Base-by-base conservation (phyloP, 2,329 filamentous ascomycete species). In the Sclerotinia borealis region DNA sequence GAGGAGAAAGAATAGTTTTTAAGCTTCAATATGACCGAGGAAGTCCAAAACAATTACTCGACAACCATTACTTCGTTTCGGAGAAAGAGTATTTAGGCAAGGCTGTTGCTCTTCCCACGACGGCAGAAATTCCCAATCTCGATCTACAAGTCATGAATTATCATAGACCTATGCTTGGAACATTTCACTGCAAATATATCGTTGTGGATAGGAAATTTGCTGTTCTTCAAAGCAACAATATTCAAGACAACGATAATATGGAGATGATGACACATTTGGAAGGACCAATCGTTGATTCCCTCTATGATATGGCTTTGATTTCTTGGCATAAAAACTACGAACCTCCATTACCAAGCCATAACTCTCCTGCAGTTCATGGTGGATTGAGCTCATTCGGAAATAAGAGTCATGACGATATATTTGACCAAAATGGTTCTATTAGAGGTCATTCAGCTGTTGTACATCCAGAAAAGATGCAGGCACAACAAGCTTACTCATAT, bases 221-320 rank as follows among this genome's bases (percentile, higher is more conserved):
- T 0, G 77, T 90, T 1, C 73, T 93, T 1, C 87, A 90, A 75
- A 92, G 89, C 76, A 92, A 92, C 73, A 93, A 93, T 70, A 89
- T 93, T 56, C 81, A 86, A 74, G 86, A 91, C 67, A 93, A 92
- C 60, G 87, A 90, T 69, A 93, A 93, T 68, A 65, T 92, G 62
- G 90, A 93, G 74, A 92, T 93, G 90, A 86, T 91, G 83, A 80
- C 84, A 3, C 89, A 91, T 62, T 73, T 92, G 0, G 89, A 93
- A 75, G 90, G 90, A 0, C 84, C 88, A 0, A 89, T 93, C 63
- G 89, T 93, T 0, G 88, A 92, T 69, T 85, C 85, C 1, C 75
- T 93, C 29, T 92, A 91, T 72, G 90, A 93, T 67, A 86, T 87
- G 67, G 87, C 88, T 0, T 73, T 92, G 45, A 80, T 92, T 9